A percentile compares a stretch with the other conserved stretches of the same genome.
Evolutionary conservation across 148 eudicot genomes (phyloP).

Genomic region (Spergularia bocconei): DNA sequence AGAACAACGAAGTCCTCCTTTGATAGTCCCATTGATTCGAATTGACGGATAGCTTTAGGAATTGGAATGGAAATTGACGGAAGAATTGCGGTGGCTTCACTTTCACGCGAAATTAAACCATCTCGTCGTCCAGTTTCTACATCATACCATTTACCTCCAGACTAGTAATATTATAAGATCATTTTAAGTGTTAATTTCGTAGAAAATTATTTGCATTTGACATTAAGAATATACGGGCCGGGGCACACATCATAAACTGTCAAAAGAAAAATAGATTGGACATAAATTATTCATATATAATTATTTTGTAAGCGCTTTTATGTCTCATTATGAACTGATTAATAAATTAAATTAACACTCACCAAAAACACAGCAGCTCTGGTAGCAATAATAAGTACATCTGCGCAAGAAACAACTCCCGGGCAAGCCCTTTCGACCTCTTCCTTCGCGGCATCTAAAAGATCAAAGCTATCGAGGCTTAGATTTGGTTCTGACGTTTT

Average conservation of each 20-base stretch:
- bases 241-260: too few relatives aligned
- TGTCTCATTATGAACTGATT: too few relatives aligned
- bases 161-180: conserved; percentile 18
- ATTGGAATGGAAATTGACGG: conserved; percentile 5
- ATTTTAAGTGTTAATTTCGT: neutral
- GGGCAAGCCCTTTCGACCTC: conserved; percentile 43
- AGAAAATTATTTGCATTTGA: too few relatives aligned
- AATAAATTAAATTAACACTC: conserved; percentile 6
- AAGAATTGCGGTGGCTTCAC: conserved; percentile 24
- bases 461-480: conserved; percentile 36
- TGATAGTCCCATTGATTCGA: conserved; percentile 11
- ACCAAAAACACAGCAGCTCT: conserved; percentile 45
- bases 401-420: conserved; percentile 57
- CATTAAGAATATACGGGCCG: too few relatives aligned
- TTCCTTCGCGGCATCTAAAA: conserved; percentile 43
- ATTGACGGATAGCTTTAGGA: conserved; percentile 9
- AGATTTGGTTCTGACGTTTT: conserved; percentile 36
- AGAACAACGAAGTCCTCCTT: conserved; percentile 31
- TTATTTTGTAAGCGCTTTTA: too few relatives aligned
- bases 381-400: conserved; percentile 46
- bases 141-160: conserved; percentile 44
- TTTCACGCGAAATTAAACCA: conserved; percentile 32
- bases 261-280: too few relatives aligned
- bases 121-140: conserved; percentile 60
- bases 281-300: too few relatives aligned